Conservation (phyloP, 441 rosid species). For the Rhodomyrtus psidioides region DNA sequence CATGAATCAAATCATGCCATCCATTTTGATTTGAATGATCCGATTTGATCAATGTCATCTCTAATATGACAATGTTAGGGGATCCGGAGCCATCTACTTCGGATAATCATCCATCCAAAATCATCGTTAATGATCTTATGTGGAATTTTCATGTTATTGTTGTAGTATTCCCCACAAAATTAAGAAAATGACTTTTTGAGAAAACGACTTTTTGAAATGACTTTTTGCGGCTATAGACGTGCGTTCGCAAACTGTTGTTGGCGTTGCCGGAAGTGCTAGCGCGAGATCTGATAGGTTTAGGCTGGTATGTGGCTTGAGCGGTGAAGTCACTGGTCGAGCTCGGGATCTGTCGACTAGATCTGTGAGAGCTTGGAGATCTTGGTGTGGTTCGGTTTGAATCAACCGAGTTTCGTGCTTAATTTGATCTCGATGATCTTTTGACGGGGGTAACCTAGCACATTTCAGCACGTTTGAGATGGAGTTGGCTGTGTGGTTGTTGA, state of each 20-base stretch:
- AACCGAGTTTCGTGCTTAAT: neutral
- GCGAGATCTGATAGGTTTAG: neutral
- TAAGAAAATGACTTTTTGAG: too few relatives aligned
- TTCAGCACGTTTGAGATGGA: accelerated
- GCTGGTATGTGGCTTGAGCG: neutral
- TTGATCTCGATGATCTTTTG: neutral
- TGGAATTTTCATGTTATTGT: too few relatives aligned
- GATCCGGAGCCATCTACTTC: too few relatives aligned
- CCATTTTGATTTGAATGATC: too few relatives aligned
- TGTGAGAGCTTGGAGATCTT: neutral
- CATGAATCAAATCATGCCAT: too few relatives aligned
- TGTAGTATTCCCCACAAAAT: too few relatives aligned
- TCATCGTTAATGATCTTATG: too few relatives aligned
- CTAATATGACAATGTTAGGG: too few relatives aligned
- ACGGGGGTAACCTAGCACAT: accelerated
- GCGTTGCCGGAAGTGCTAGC: neutral
- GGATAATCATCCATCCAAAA: too few relatives aligned
- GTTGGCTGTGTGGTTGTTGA: neutral
- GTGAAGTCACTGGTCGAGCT: neutral
- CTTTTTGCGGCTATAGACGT: neutral
- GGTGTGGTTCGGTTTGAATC: neutral
- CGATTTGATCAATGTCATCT: too few relatives aligned
- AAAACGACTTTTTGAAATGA: too few relatives aligned
- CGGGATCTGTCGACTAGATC: neutral
- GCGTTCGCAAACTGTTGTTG: neutral